Conservation (phyloP, 768 basidiomycete species). For the Chalciporus sphaerocephalus region DNA sequence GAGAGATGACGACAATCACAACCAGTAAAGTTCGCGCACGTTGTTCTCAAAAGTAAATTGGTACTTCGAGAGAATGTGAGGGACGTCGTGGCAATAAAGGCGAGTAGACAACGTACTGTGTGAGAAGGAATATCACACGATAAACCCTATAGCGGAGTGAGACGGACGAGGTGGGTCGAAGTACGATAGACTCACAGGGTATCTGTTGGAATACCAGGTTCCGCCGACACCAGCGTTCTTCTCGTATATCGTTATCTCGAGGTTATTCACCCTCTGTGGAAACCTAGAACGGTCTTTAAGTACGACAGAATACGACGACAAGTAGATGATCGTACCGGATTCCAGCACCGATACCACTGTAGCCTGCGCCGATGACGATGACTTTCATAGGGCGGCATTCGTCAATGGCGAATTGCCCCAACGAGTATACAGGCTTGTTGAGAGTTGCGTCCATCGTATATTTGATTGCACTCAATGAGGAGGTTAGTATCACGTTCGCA, state of each 20-base stretch:
- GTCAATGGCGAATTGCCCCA: slow-evolving; percentile 48
- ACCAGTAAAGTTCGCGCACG: slow-evolving; percentile 24
- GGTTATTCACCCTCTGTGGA: slow-evolving; percentile 48
- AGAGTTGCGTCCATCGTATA: neutral
- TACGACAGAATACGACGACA: neutral
- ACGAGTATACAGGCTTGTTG: slow-evolving; percentile 7
- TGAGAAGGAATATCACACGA: slow-evolving; percentile 63
- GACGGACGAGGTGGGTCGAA: too few relatives aligned
- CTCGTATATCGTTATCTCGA: slow-evolving; percentile 57
- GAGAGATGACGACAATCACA: neutral
- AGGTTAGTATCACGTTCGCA: too few relatives aligned
- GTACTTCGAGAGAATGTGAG: slow-evolving; percentile 35
- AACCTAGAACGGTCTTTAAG: slow-evolving; percentile 35
- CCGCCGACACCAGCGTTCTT: slow-evolving; percentile 57
- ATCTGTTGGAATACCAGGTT: slow-evolving; percentile 55
- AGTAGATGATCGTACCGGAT: slow-evolving; percentile 38
- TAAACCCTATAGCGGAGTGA: too few relatives aligned
- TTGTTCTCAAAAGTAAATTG: slow-evolving; percentile 57
- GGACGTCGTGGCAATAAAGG: neutral
- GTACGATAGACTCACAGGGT: slow-evolving; percentile 38
- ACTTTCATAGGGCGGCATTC: slow-evolving; percentile 52
- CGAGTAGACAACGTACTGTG: slow-evolving; percentile 35
- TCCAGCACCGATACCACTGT: slow-evolving; percentile 55
- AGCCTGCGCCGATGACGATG: slow-evolving; percentile 55
- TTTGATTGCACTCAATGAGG: too few relatives aligned